These are phyloP conservation scores for Vinca major DNA, from an alignment of 305 asterid genomes.

Conservation along the genomic window DNA sequence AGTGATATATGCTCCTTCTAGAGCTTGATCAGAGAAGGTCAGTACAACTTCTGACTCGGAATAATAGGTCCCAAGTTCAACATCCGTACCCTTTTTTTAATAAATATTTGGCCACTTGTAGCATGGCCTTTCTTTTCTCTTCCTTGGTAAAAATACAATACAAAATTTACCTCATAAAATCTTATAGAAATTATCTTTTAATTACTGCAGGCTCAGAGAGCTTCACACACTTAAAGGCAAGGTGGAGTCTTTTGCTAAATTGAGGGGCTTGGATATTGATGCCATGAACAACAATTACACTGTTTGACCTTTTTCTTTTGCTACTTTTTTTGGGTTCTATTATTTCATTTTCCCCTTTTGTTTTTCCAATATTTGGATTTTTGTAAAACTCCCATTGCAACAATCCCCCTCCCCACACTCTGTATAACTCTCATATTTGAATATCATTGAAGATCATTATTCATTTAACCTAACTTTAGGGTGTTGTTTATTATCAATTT, in stretches of 20 bases:
- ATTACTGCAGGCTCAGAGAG: slow-evolving; percentile 43
- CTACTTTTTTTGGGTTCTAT: neutral
- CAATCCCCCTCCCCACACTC: no score
- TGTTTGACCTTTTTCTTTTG: slow-evolving; percentile 19
- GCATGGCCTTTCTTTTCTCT: neutral
- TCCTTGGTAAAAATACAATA: neutral
- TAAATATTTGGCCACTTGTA: neutral
- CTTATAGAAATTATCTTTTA: slow-evolving; percentile 2
- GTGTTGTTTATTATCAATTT: no score
- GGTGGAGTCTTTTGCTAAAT: slow-evolving; percentile 56
- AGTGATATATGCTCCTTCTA: neutral
- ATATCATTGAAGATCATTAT: neutral
- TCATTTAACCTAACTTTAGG: neutral
- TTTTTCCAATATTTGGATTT: neutral
- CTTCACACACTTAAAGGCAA: slow-evolving; percentile 60
- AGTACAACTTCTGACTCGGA: no score
- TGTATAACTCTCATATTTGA: no score
- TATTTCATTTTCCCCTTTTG: no score
- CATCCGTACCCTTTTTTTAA: no score
- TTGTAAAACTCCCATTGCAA: neutral
- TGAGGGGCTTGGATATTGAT: slow-evolving; percentile 55
- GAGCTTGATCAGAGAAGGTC: neutral
- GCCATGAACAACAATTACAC: slow-evolving; percentile 52
- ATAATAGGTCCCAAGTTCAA: no score
- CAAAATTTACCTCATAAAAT: neutral